phyloP scores from a whole-genome alignment of 352 stramenopile genomes.

The Pythium dissimile region DNA sequence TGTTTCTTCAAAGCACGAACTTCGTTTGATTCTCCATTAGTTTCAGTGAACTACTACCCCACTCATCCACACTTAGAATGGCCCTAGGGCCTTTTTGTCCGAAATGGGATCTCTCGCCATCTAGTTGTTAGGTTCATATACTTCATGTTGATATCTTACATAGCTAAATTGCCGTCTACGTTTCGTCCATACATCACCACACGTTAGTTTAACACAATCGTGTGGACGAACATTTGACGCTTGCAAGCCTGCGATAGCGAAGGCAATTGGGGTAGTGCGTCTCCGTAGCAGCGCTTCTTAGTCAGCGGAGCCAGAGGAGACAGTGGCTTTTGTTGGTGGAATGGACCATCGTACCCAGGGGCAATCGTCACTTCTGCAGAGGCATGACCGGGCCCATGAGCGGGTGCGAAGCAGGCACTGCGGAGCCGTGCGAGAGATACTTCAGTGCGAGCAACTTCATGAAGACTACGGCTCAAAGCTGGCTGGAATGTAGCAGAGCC shows the following conservation, averaged over 20 bases:
- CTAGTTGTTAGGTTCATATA: slow-evolving; percentile 8
- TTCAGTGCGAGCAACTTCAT: slow-evolving; percentile 5
- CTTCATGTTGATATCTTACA: slow-evolving; percentile 17
- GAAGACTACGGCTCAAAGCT: background rate
- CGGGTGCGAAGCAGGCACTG: slow-evolving; percentile 11
- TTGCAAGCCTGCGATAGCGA: slow-evolving; percentile 19
- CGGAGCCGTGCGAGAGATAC: slow-evolving; percentile 9
- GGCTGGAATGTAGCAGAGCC: slow-evolving; percentile 24
- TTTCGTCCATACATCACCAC: too few species aligned
- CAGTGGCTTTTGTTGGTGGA: background rate
- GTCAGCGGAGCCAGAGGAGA: slow-evolving; percentile 7
- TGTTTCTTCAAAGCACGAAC: too few species aligned
- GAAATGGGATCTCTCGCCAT: too few species aligned
- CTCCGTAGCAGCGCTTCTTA: slow-evolving; percentile 11
- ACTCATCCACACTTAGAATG: too few species aligned
- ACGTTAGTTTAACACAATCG: slow-evolving; percentile 9
- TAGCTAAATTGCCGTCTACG: too few species aligned
- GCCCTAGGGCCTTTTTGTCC: too few species aligned
- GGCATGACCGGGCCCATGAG: background rate
- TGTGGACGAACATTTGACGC: slow-evolving; percentile 2
- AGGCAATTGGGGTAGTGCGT: slow-evolving; percentile 8
- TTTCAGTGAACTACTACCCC: too few species aligned
- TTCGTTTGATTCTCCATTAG: too few species aligned
- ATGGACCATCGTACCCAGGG: background rate
- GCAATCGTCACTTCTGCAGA: background rate